These are phyloP conservation scores for Alternaria sp. DNA, from an alignment of 2,329 filamentous ascomycete genomes.

Conservation along the genomic window DNA sequence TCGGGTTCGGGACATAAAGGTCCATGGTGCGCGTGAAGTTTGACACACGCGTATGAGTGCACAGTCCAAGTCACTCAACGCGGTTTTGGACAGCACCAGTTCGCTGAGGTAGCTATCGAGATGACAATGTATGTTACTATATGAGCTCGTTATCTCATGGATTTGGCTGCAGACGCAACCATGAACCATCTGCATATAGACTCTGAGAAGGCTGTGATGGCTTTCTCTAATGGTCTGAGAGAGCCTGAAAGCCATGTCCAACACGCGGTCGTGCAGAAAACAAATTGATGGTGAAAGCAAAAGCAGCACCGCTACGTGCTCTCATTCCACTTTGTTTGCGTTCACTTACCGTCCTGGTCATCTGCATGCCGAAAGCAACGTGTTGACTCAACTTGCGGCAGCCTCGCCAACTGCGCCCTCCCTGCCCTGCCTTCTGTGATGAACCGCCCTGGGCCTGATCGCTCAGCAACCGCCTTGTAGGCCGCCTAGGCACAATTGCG, in stretches of 20 bases:
- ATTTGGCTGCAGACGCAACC: not conserved
- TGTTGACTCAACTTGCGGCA: not conserved
- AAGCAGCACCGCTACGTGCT: not conserved
- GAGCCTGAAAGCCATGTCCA: not conserved
- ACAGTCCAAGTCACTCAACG: not conserved
- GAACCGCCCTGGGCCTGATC: not conserved
- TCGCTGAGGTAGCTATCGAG: not conserved
- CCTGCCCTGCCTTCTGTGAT: not conserved
- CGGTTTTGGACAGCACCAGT: not conserved
- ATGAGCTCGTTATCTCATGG: not conserved
- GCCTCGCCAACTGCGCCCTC: conserved; percentile 6
- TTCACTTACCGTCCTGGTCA: not conserved
- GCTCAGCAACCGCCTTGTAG: not conserved
- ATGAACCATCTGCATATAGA: not conserved
- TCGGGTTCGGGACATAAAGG: not conserved
- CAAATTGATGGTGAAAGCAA: not conserved
- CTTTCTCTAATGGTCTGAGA: not conserved
- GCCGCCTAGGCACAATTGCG: not conserved
- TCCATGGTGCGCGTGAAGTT: not conserved
- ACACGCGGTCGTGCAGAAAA: not conserved
- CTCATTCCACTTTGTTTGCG: not conserved
- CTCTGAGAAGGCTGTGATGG: not conserved
- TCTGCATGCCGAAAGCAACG: not conserved
- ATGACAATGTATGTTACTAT: not conserved
- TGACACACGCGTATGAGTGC: not conserved